These are phyloP conservation scores for Oryza coarctata DNA, from an alignment of 176 grass and related monocot genomes.

Conservation along the genomic window DNA sequence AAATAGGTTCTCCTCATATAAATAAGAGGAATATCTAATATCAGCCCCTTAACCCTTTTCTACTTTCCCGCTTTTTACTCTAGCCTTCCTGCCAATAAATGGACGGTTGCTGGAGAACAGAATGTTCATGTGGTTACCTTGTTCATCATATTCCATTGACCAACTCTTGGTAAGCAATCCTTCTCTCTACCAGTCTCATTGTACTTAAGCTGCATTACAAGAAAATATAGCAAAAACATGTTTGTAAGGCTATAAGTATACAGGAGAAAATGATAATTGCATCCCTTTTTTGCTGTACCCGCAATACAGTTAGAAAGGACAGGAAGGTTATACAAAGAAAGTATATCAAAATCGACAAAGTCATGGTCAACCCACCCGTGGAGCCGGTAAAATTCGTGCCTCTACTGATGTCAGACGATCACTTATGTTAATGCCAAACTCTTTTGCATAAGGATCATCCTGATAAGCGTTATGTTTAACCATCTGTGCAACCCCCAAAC, in stretches of 20 bases:
- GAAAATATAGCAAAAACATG: slow-evolving; percentile 11
- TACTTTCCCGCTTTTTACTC: neutral
- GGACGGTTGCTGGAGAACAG: neutral
- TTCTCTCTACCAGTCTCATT: slow-evolving; percentile 65
- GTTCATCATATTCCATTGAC: slow-evolving; percentile 85
- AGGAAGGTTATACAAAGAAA: neutral
- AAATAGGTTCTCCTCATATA: neutral
- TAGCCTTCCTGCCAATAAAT: neutral
- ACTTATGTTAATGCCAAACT: slow-evolving; percentile 70
- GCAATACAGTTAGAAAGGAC: neutral
- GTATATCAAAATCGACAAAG: neutral
- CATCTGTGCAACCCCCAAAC: slow-evolving; percentile 30
- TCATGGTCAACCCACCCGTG: slow-evolving; percentile 42
- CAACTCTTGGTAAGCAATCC: slow-evolving; percentile 63
- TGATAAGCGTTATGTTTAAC: slow-evolving; percentile 67
- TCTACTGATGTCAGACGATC: slow-evolving; percentile 64
- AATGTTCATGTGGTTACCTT: slow-evolving; percentile 45
- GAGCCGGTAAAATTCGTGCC: slow-evolving; percentile 69
- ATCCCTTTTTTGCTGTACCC: neutral
- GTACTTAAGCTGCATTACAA: slow-evolving; percentile 57
- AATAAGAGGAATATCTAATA: neutral
- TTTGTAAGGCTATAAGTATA: slow-evolving; percentile 6
- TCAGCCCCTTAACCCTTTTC: neutral
- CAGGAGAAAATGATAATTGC: neutral
- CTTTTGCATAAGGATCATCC: slow-evolving; percentile 59